A percentile compares a stretch with the other conserved stretches of the same genome.
These are phyloP conservation scores for Trichophyton verrucosum DNA, from an alignment of 2,329 filamentous ascomycete genomes.

Conservation along the genomic window DNA sequence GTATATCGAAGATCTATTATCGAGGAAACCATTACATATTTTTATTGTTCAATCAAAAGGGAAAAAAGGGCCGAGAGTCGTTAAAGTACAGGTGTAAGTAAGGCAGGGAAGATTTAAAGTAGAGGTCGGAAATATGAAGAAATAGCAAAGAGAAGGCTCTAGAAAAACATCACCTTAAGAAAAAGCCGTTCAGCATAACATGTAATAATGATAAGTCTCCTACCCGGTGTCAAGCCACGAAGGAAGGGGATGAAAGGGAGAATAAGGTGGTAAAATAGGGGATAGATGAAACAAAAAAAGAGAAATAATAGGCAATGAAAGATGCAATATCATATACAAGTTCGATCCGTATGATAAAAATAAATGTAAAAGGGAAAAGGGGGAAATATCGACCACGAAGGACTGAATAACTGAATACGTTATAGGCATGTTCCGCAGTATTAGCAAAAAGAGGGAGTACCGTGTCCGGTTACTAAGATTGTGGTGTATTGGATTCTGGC, in stretches of 20 bases:
- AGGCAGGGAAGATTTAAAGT: background rate
- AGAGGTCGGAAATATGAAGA: background rate
- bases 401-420: background rate
- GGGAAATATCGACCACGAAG: background rate
- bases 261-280: background rate
- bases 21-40: background rate
- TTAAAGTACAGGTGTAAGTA: background rate
- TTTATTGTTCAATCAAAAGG: background rate
- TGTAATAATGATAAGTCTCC: background rate
- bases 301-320: background rate
- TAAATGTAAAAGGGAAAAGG: background rate
- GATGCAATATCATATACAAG: background rate
- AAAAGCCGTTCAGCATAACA: background rate
- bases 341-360: background rate
- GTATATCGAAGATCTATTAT: background rate
- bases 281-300: background rate
- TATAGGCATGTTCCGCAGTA: background rate
- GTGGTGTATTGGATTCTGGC: background rate
- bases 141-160: background rate
- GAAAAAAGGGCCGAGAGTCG: background rate
- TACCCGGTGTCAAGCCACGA: background rate
- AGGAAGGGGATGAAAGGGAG: background rate
- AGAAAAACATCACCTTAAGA: background rate
- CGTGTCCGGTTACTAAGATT: background rate
- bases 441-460: background rate